Evolutionary conservation across 225 moss, liverwort and hornwort species (phyloP).

Genomic region (Marchantia paleacea): DNA sequence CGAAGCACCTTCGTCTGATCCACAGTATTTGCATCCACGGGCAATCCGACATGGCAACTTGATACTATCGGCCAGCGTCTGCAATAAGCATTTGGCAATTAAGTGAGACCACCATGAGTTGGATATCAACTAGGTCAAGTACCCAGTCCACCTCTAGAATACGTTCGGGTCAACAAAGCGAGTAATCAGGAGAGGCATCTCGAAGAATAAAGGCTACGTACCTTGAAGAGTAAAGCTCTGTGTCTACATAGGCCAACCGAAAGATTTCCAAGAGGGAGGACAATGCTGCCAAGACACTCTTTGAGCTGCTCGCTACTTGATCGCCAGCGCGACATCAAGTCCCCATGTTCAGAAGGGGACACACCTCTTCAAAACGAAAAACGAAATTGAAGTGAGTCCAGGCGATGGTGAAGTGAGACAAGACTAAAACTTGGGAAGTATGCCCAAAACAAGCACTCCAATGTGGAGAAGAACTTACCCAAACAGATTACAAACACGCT

Average conservation of each 20-base stretch:
- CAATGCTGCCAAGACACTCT: slow-evolving; percentile 47
- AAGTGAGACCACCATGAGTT: not conserved
- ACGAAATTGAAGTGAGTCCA: not conserved
- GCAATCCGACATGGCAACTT: slow-evolving; percentile 55
- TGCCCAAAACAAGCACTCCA: not conserved
- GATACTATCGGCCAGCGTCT: slow-evolving; percentile 54
- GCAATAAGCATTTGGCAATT: slow-evolving; percentile 7
- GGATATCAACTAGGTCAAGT: not conserved
- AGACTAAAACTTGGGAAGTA: not conserved
- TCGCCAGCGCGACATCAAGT: slow-evolving; percentile 42
- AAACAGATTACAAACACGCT: slow-evolving; percentile 38
- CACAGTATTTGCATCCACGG: slow-evolving; percentile 59
- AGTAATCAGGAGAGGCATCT: too few relatives aligned
- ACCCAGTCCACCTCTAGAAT: not conserved
- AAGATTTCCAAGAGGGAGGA: slow-evolving; percentile 55
- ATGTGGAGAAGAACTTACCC: slow-evolving; percentile 37
- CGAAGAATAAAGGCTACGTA: slow-evolving; percentile 3
- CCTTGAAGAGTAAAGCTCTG: slow-evolving; percentile 56
- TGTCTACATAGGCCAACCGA: slow-evolving; percentile 57
- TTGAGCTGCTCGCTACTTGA: slow-evolving; percentile 38
- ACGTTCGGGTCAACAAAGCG: too few relatives aligned
- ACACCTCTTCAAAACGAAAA: slow-evolving; percentile 34
- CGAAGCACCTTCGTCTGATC: slow-evolving; percentile 47
- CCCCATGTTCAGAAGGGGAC: slow-evolving; percentile 45
- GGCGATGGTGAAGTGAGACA: not conserved